phyloP scores from a whole-genome alignment of 805 yeast species.

The Priceomyces medius region DNA sequence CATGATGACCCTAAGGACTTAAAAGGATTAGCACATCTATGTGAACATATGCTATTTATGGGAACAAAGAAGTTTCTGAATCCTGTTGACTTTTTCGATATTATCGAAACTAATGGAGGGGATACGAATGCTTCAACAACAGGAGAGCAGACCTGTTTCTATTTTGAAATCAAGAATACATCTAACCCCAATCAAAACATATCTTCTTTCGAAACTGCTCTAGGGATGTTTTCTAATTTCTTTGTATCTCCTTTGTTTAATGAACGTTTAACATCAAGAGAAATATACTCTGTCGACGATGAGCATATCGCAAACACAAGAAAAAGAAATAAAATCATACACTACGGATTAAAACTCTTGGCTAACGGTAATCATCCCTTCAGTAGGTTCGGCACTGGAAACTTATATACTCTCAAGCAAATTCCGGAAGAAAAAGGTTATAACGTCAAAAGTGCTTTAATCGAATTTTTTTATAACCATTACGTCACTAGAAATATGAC shows the following conservation, averaged over 20 bases:
- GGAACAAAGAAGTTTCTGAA: slow-evolving; percentile 57
- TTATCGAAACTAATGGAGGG: slow-evolving; percentile 52
- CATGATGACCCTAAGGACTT: slow-evolving; percentile 68
- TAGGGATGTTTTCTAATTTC: slow-evolving; percentile 51
- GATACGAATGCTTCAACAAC: slow-evolving; percentile 65
- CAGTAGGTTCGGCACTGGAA: slow-evolving; percentile 66
- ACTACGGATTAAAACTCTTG: slow-evolving; percentile 57
- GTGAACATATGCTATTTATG: slow-evolving; percentile 26
- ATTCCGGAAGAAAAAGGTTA: slow-evolving; percentile 29
- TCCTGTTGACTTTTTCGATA: slow-evolving; percentile 44
- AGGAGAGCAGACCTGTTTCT: slow-evolving; percentile 63
- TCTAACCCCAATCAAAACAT: slow-evolving; percentile 15
- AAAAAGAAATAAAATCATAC: slow-evolving; percentile 45
- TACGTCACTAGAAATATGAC: slow-evolving; percentile 53
- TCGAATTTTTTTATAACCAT: slow-evolving; percentile 37
- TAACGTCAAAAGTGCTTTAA: slow-evolving; percentile 36
- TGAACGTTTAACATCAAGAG: slow-evolving; percentile 42
- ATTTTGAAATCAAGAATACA: slow-evolving; percentile 55
- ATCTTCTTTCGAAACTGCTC: slow-evolving; percentile 44
- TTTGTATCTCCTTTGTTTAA: slow-evolving; percentile 54
- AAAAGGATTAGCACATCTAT: slow-evolving; percentile 78
- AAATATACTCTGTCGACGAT: slow-evolving; percentile 60
- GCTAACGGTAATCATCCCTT: slow-evolving; percentile 53
- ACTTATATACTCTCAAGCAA: slow-evolving; percentile 46
- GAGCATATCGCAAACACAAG: slow-evolving; percentile 61